Evolutionary conservation across 2,329 filamentous ascomycete genomes (phyloP).

Genomic region (Phialophora tarda): DNA sequence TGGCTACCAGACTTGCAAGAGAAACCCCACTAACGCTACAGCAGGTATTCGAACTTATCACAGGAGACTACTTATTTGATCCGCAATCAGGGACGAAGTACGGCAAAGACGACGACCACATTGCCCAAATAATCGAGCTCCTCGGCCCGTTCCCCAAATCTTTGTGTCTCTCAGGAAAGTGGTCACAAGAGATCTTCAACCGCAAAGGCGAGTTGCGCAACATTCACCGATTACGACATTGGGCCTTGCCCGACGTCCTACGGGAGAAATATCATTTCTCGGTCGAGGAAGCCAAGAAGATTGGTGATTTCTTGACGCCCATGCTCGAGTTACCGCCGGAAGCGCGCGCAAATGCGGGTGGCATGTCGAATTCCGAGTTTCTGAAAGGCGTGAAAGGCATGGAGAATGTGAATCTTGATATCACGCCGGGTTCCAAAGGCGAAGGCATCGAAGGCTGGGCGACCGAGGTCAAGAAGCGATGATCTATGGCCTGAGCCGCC

Average conservation of each 20-base stretch:
- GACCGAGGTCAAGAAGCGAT: constrained; percentile 83
- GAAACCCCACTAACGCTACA: constrained; percentile 9
- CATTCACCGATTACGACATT: constrained; percentile 94
- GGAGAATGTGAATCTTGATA: constrained; percentile 75
- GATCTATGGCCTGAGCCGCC: constrained; percentile 31
- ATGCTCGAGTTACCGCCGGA: constrained; percentile 91
- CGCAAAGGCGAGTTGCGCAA: constrained; percentile 95
- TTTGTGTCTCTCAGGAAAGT: constrained; percentile 89
- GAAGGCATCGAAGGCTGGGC: constrained; percentile 96
- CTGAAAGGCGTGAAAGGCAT: constrained; percentile 86
- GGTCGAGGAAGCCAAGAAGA: constrained; percentile 76
- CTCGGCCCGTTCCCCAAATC: constrained; percentile 92
- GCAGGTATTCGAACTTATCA: constrained; percentile 95
- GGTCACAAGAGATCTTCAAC: constrained; percentile 99
- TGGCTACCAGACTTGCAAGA: neutral
- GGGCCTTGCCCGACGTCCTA: constrained; percentile 90
- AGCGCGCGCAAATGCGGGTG: constrained; percentile 90
- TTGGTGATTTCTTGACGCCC: constrained; percentile 82
- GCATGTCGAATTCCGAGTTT: constrained; percentile 87
- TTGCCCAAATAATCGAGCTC: constrained; percentile 97
- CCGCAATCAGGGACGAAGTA: constrained; percentile 98
- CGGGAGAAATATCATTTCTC: constrained; percentile 97
- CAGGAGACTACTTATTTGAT: constrained; percentile 97
- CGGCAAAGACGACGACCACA: constrained; percentile 98
- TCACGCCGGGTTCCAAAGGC: constrained; percentile 79